phyloP scores from a whole-genome alignment of 805 yeast species.

The Cyberlindnera nakhonratchasimensis region DNA sequence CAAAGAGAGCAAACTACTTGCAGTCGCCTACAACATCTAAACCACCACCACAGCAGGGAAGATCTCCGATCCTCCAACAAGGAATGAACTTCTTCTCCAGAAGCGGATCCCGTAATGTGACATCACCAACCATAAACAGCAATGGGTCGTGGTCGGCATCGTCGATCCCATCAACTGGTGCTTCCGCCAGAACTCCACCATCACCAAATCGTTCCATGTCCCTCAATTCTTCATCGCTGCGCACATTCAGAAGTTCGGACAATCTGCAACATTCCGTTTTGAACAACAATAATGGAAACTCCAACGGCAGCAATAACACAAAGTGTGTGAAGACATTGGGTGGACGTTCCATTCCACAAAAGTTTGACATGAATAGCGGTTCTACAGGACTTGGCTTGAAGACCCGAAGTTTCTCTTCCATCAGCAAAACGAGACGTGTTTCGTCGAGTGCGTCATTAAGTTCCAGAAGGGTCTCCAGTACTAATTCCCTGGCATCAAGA shows the following conservation, averaged over 20 bases:
- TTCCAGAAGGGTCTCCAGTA: conserved; percentile 24
- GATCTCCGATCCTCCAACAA: conserved; percentile 38
- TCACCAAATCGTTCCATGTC: conserved; percentile 34
- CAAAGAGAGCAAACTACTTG: conserved; percentile 15
- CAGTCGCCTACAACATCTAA: conserved; percentile 15
- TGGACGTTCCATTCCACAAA: conserved; percentile 46
- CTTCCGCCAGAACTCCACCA: conserved; percentile 12
- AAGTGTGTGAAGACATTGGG: conserved; percentile 33
- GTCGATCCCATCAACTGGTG: conserved; percentile 1
- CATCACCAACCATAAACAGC: conserved; percentile 23
- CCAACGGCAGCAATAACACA: conserved; percentile 33
- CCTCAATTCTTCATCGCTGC: conserved; percentile 31
- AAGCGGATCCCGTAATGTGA: conserved; percentile 19
- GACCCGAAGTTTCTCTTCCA: conserved; percentile 44
- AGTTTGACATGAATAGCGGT: conserved; percentile 34
- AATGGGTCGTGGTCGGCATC: conserved; percentile 9
- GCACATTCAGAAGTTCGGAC: conserved; percentile 29
- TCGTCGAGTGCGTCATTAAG: conserved; percentile 25
- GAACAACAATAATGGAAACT: conserved; percentile 31
- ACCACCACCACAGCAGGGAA: conserved; percentile 7
- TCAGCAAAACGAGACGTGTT: conserved; percentile 25
- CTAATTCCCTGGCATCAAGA: conserved; percentile 29
- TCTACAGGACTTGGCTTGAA: conserved; percentile 38
- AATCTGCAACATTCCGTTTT: conserved; percentile 17
- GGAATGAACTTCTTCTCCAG: conserved; percentile 35